These are phyloP conservation scores for Limonomyces culmigenus DNA, from an alignment of 1,284 basidiomycete genomes.

Conservation along the genomic window DNA sequence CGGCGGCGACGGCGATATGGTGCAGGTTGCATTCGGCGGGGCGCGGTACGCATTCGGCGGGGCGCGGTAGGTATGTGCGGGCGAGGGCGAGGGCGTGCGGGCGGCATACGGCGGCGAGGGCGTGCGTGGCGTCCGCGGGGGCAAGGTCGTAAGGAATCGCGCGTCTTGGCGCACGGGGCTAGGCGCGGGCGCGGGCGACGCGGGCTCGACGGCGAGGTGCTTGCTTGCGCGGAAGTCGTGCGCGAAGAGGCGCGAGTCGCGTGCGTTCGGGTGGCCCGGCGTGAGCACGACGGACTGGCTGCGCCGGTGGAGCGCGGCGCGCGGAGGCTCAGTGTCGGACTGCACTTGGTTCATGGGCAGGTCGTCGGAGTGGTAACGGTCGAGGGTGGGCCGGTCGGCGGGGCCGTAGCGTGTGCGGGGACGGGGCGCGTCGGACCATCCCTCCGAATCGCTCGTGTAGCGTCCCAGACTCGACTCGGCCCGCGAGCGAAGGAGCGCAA, in stretches of 20 bases:
- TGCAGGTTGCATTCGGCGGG: neutral
- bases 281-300: too few species aligned
- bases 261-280: too few species aligned
- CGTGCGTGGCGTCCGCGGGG: neutral
- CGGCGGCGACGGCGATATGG: constrained; percentile 10
- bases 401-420: neutral
- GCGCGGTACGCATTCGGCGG: neutral
- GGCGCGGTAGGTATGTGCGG: neutral
- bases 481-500: neutral
- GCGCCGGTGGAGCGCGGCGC: too few species aligned
- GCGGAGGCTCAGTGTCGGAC: too few species aligned
- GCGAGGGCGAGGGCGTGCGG: neutral
- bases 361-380: too few species aligned
- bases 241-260: too few species aligned
- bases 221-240: too few species aligned
- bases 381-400: too few species aligned
- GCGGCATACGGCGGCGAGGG: neutral
- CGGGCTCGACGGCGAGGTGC: too few species aligned
- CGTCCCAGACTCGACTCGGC: neutral
- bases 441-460: neutral
- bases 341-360: too few species aligned
- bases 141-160: neutral
- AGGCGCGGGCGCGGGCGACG: too few species aligned
- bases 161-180: too few species aligned
- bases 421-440: neutral